These are phyloP conservation scores for Rhynchospora pubera DNA, from an alignment of 176 grass and related monocot genomes.

Conservation along the genomic window DNA sequence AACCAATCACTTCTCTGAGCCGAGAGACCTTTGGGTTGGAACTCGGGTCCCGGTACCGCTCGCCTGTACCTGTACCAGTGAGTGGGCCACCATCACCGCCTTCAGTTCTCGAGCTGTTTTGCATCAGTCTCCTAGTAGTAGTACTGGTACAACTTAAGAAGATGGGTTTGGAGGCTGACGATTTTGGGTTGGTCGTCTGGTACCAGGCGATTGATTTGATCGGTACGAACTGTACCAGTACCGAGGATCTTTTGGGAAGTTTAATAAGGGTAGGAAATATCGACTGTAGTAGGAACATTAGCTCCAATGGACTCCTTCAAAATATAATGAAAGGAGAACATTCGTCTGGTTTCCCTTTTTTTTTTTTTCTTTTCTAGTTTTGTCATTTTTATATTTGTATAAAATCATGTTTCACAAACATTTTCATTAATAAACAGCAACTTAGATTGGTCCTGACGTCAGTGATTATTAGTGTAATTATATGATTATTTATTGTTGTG, in stretches of 20 bases:
- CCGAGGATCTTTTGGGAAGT: background rate
- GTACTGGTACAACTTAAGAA: background rate
- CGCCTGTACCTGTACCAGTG: background rate
- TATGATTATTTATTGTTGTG: no score
- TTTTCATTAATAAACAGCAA: no score
- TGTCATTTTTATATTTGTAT: background rate
- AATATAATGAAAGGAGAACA: no score
- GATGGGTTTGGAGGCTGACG: background rate
- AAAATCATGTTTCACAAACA: background rate
- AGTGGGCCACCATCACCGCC: background rate
- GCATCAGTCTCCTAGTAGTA: background rate
- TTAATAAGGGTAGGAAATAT: background rate
- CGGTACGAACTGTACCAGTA: background rate
- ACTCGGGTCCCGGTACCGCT: background rate
- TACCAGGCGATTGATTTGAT: background rate
- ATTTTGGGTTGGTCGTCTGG: background rate
- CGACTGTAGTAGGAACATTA: background rate
- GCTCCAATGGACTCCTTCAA: background rate
- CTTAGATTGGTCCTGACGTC: no score
- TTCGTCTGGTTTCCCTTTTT: background rate
- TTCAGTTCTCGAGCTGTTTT: background rate
- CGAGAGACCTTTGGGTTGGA: slow-evolving; percentile 7
- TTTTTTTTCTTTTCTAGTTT: background rate
- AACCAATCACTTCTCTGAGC: slow-evolving; percentile 7
- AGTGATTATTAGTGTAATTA: no score